phyloP scores from a whole-genome alignment of 2,329 filamentous ascomycete genomes.

The Thelonectria rubi region DNA sequence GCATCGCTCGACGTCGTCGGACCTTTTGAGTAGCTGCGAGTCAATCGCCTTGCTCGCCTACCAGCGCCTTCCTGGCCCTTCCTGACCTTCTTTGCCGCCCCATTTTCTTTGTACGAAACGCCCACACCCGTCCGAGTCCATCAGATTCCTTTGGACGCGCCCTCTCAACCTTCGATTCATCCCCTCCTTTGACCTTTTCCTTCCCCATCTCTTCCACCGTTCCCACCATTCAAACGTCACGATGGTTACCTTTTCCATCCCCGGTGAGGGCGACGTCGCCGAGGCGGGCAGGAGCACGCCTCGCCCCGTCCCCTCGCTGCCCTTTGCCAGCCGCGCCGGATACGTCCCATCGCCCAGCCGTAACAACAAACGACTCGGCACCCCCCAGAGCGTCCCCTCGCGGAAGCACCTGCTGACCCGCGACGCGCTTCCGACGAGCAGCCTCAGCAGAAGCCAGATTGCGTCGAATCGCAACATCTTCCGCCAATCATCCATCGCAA shows the following conservation, averaged over 20 bases:
- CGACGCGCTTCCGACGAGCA: conserved; percentile 49
- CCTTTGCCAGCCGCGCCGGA: conserved; percentile 54
- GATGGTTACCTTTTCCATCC: conserved; percentile 53
- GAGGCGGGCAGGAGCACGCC: conserved; percentile 48
- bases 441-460: conserved; percentile 49
- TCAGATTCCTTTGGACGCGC: conserved; percentile 21
- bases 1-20: conserved; percentile 36
- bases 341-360: conserved; percentile 51
- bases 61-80: conserved; percentile 11
- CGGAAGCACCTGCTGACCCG: conserved; percentile 49
- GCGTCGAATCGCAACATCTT: conserved; percentile 54
- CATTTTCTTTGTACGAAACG: conserved; percentile 22
- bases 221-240: conserved; percentile 16
- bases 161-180: conserved; percentile 26
- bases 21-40: conserved; percentile 29
- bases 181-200: conserved; percentile 20
- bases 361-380: conserved; percentile 50
- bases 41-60: conserved; percentile 29
- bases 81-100: conserved; percentile 14
- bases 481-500: conserved; percentile 49
- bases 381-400: conserved; percentile 50
- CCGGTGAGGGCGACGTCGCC: conserved; percentile 47
- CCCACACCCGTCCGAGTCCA: background rate
- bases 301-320: conserved; percentile 51
- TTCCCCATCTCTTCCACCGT: conserved; percentile 11